Conservation (phyloP, 2,329 filamentous ascomycete genomes). For the Exutisphaerella laricina region DNA sequence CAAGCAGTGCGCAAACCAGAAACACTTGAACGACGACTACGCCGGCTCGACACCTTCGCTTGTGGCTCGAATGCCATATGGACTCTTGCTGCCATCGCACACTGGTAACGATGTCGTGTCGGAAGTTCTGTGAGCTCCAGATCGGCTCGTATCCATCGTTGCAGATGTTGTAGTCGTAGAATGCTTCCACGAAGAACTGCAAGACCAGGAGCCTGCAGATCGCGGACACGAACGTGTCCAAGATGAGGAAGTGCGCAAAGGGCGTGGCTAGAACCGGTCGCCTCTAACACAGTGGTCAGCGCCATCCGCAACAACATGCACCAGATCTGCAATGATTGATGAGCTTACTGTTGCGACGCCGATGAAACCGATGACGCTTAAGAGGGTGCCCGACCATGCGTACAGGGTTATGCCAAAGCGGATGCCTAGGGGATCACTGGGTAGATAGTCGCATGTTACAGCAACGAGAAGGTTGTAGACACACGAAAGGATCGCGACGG, state of each 20-base stretch:
- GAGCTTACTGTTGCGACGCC: constrained; percentile 23
- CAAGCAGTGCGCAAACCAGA: constrained; percentile 14
- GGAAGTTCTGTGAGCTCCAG: constrained; percentile 18
- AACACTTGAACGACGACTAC: constrained; percentile 20
- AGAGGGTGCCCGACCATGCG: constrained; percentile 24
- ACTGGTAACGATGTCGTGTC: constrained; percentile 21
- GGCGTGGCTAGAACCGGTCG: constrained; percentile 18
- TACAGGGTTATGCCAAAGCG: constrained; percentile 24
- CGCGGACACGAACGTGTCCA: constrained; percentile 26
- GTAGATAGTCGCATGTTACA: constrained; percentile 23
- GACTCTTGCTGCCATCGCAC: constrained; percentile 21
- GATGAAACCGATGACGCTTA: constrained; percentile 23
- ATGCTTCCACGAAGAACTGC: constrained; percentile 23
- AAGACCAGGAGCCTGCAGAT: constrained; percentile 21
- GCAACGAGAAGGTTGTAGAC: constrained; percentile 25
- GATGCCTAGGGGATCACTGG: constrained; percentile 27
- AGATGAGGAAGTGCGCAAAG: constrained; percentile 26
- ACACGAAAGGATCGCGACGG: constrained; percentile 22
- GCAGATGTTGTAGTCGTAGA: constrained; percentile 24
- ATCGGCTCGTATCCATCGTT: constrained; percentile 16
- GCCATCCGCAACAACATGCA: too few relatives aligned
- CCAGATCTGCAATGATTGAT: not conserved
- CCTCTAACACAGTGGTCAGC: too few relatives aligned
- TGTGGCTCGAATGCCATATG: constrained; percentile 15
- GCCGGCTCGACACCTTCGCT: constrained; percentile 18